phyloP scores from a whole-genome alignment of 2,329 filamentous ascomycete species.

The Colletotrichum aenigma region DNA sequence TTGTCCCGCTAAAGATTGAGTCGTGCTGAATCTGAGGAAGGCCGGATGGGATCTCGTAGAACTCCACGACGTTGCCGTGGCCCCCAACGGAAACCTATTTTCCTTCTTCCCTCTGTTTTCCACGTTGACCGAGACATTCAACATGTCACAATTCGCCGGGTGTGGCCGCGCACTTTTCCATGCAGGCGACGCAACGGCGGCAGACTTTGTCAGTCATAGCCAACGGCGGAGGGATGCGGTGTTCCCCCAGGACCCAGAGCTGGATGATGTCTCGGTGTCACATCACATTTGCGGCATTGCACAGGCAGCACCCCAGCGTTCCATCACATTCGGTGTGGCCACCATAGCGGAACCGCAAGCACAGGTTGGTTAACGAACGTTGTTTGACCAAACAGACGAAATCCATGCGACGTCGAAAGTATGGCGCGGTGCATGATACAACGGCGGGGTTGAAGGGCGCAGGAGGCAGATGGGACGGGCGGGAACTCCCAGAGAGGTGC shows the following conservation, averaged over 20 bases:
- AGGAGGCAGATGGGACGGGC: slow-evolving; percentile 17
- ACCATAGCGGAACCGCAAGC: neutral
- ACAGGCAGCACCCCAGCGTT: neutral
- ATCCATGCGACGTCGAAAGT: slow-evolving; percentile 13
- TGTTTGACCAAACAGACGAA: slow-evolving; percentile 4
- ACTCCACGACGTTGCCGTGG: neutral
- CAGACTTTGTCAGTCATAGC: neutral
- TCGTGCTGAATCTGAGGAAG: slow-evolving; percentile 5
- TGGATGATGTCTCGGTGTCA: neutral
- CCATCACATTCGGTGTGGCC: neutral
- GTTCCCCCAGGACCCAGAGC: neutral
- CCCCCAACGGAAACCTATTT: neutral
- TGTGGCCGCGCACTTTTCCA: neutral
- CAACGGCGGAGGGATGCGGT: neutral
- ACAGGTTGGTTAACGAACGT: neutral
- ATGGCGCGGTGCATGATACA: slow-evolving; percentile 15
- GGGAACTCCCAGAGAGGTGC: slow-evolving; percentile 15
- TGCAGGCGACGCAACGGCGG: neutral
- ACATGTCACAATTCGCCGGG: neutral
- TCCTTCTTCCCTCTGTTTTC: neutral
- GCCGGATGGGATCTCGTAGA: slow-evolving; percentile 7
- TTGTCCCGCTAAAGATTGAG: neutral
- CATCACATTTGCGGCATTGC: neutral
- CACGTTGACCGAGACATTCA: neutral
- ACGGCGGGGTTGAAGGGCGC: neutral